Evolutionary conservation across 2,329 filamentous ascomycete species (phyloP), one percentile per base, ranked within the genome.

Genomic region (Xylaria sp.): DNA sequence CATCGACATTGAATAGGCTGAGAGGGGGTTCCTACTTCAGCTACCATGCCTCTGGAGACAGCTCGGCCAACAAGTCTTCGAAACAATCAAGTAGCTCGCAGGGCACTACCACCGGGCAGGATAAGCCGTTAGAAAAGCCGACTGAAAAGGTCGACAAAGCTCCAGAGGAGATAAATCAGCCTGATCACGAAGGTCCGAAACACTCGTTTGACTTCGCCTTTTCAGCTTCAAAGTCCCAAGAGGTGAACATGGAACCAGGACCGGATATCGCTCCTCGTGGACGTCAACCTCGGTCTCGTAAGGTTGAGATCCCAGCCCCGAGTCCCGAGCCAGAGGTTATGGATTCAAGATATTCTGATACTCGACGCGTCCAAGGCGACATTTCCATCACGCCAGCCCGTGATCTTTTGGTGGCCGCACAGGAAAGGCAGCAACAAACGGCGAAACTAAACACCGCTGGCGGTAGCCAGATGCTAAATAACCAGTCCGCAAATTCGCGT

Each of bases 21-120:
- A 69, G 68, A 52, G 71, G 71, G 3, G 69, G 70, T n/a, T 71
- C 71, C 10, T 72, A 72, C 56, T 64, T 72, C 2, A 71, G 71
- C 50, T 68, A 69, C 47, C 66, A 67, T 18, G 58, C 65, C 2
- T 49, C 61, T 11, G 68, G 67, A 54, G 57, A 60, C 11, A 30
- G 52, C 9, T 57, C 65, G 19, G 55, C 55, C 4, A 53, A 54
- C 34, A 52, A 65, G 13, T 46, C 52, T 19, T 59, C 58, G 11
- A 65, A 65, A 23, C 61, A 63, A 3, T 57, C 65, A 10, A 62
- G 55, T 37, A 67, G 59, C 55, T 63, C 65, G 34, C 66, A 60
- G 11, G 64, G 63, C 39, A 53, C 52, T 16, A 60, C 58, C 35
- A 13, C 59, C 18, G n/a, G 46, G 3, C 47, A 58, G 9, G 35